Evolutionary conservation across 805 yeast genomes (phyloP).

Genomic region (Starmerella scarabaei): DNA sequence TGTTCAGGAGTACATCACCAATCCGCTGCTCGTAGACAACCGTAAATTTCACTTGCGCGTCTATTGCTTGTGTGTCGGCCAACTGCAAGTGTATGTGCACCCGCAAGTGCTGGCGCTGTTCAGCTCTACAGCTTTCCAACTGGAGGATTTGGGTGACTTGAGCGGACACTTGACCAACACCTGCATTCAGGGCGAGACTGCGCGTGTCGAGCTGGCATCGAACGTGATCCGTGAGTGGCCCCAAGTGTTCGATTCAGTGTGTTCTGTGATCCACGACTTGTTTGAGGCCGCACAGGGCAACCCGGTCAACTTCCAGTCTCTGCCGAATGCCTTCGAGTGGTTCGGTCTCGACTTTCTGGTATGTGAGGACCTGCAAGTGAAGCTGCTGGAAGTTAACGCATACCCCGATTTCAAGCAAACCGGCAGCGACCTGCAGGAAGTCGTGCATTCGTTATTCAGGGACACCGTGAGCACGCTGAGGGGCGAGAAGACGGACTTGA

Average conservation of each 20-base stretch:
- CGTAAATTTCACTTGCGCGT: conserved; percentile 83
- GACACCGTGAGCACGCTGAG: conserved; percentile 35
- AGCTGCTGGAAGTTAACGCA: conserved; percentile 73
- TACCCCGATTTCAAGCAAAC: conserved; percentile 97
- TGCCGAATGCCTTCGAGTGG: conserved; percentile 69
- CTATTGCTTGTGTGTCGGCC: conserved; percentile 66
- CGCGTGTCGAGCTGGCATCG: conserved; percentile 53
- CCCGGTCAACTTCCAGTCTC: conserved; percentile 71
- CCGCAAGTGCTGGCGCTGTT: conserved; percentile 70
- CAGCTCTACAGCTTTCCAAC: conserved; percentile 43
- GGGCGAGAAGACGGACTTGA: background rate
- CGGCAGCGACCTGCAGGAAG: conserved; percentile 54
- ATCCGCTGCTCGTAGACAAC: conserved; percentile 57
- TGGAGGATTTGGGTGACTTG: conserved; percentile 32
- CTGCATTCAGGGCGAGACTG: conserved; percentile 55
- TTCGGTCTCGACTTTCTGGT: conserved; percentile 85
- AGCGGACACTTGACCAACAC: conserved; percentile 86
- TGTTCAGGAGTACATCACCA: conserved; percentile 63
- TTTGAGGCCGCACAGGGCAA: conserved; percentile 80
- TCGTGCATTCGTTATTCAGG: conserved; percentile 57
- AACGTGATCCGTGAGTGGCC: conserved; percentile 34
- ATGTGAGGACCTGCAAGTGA: conserved; percentile 39
- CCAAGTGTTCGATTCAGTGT: conserved; percentile 36
- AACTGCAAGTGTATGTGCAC: conserved; percentile 66
- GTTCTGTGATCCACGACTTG: conserved; percentile 50